phyloP scores from a whole-genome alignment of 106 monocot genomes.

The Allium fistulosum region DNA sequence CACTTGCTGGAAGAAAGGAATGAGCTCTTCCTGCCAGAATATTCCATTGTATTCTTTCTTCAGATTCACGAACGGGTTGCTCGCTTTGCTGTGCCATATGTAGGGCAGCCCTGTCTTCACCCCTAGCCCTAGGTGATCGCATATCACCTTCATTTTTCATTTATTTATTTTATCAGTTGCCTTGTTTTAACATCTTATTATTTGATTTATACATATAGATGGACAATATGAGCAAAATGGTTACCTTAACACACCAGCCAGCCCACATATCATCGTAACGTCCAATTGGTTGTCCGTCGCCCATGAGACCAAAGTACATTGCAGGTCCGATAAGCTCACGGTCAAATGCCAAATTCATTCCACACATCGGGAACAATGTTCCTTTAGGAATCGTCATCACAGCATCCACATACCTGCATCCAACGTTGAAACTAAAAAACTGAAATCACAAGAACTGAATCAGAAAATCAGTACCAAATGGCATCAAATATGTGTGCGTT shows the following conservation, averaged over 20 bases:
- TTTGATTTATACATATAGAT: neutral
- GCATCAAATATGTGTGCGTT: too few relatives aligned
- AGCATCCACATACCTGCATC: conserved; percentile 58
- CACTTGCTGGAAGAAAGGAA: conserved; percentile 50
- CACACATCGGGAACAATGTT: conserved; percentile 71
- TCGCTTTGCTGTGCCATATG: conserved; percentile 17
- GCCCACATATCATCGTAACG: conserved; percentile 87
- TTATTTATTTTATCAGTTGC: neutral
- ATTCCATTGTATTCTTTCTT: conserved; percentile 60
- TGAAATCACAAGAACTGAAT: neutral
- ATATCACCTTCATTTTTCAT: conserved; percentile 18
- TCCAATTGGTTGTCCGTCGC: conserved; percentile 72
- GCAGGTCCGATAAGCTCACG: conserved; percentile 68
- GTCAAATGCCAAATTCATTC: conserved; percentile 70
- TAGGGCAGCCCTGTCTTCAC: conserved; percentile 1
- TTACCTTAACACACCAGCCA: conserved; percentile 64
- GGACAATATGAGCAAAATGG: neutral
- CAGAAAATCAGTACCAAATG: neutral
- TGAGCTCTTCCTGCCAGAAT: conserved; percentile 61
- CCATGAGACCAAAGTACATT: conserved; percentile 83
- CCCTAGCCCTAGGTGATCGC: neutral
- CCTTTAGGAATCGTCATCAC: conserved; percentile 67
- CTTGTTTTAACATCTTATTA: neutral
- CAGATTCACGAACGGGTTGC: conserved; percentile 64
- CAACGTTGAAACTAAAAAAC: neutral